These are phyloP conservation scores for Leccinellum luteum DNA, from an alignment of 768 basidiomycete genomes.

Conservation along the genomic window DNA sequence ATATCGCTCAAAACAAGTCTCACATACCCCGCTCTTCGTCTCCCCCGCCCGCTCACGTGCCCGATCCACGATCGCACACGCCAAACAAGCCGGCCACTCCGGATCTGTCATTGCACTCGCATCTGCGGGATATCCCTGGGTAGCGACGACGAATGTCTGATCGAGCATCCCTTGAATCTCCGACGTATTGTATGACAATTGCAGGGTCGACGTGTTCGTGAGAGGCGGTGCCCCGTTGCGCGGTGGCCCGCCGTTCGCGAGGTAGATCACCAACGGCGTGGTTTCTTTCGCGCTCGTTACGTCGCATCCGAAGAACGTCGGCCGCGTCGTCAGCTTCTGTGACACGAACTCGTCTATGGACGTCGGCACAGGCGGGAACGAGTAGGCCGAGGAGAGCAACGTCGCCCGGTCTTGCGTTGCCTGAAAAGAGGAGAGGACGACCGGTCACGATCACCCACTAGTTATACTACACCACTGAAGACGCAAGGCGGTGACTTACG, in stretches of 20 bases:
- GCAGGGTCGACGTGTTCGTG: conserved; percentile 43
- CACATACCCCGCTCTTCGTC: conserved; percentile 30
- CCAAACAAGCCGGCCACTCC: conserved; percentile 49
- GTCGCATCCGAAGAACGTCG: conserved; percentile 49
- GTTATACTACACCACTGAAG: background rate
- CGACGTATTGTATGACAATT: conserved; percentile 36
- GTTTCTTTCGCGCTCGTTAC: conserved; percentile 21
- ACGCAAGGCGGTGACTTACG: conserved; percentile 10
- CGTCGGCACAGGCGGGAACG: conserved; percentile 33
- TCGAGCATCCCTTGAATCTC: conserved; percentile 44
- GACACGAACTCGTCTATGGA: conserved; percentile 30
- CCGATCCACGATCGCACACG: conserved; percentile 52
- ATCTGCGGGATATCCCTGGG: conserved; percentile 38
- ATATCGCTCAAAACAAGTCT: conserved; percentile 30
- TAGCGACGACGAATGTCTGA: conserved; percentile 43
- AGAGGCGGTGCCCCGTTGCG: conserved; percentile 35
- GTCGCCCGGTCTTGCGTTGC: conserved; percentile 38
- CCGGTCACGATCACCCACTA: background rate
- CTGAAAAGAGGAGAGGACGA: conserved; percentile 5
- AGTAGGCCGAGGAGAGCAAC: conserved; percentile 33
- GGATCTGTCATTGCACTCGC: conserved; percentile 32
- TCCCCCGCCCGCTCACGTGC: conserved; percentile 30
- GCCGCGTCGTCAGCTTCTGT: conserved; percentile 36
- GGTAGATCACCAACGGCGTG: conserved; percentile 53
- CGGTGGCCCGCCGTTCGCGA: conserved; percentile 53